These are phyloP conservation scores for Colletotrichum godetiae DNA, from an alignment of 2,329 filamentous ascomycete genomes.

Conservation along the genomic window DNA sequence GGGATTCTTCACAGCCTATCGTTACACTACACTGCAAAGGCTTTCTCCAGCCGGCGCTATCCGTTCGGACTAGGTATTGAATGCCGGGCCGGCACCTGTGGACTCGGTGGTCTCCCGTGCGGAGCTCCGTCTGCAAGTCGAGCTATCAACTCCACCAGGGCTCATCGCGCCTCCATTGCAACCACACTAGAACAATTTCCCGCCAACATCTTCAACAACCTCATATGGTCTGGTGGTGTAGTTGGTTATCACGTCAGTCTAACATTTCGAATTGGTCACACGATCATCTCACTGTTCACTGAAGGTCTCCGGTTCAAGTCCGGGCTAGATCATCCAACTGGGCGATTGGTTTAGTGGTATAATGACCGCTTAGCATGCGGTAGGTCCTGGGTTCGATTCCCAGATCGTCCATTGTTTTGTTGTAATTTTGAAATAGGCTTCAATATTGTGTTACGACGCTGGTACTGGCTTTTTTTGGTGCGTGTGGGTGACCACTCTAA, in stretches of 20 bases:
- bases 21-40: not conserved
- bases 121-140: not conserved
- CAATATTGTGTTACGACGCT: too few species aligned
- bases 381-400: slow-evolving; percentile 35
- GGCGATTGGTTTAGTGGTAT: slow-evolving; percentile 36
- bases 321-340: slow-evolving; percentile 23
- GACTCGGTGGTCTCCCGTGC: not conserved
- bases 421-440: not conserved
- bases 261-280: slow-evolving; percentile 41
- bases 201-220: not conserved
- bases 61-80: not conserved
- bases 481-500: too few species aligned
- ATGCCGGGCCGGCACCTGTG: not conserved
- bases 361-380: slow-evolving; percentile 36
- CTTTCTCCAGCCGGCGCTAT: too few species aligned
- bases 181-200: not conserved
- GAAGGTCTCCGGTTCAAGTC: slow-evolving; percentile 36
- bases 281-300: not conserved
- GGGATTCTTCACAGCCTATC: not conserved
- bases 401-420: slow-evolving; percentile 20
- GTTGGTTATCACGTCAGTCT: slow-evolving; percentile 63
- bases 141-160: not conserved
- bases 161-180: not conserved
- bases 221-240: slow-evolving; percentile 41
- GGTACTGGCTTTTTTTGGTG: too few species aligned